A percentile compares a stretch with the other conserved stretches of the same genome.
phyloP scores from a whole-genome alignment of 2,329 filamentous ascomycete species.

The Geoglossum cookeanum region DNA sequence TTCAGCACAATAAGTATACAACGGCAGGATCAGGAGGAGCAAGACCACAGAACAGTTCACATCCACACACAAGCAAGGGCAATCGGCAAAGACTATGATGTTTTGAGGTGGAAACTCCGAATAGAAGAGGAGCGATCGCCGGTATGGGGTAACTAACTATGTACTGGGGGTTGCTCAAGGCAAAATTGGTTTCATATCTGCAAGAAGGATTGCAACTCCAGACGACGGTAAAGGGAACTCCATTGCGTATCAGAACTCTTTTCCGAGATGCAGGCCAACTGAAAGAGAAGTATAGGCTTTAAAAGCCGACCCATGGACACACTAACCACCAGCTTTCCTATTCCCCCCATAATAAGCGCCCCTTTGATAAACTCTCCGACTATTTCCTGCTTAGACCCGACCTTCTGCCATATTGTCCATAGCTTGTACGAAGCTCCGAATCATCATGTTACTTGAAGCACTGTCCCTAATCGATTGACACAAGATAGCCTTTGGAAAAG shows the following conservation, averaged over 20 bases:
- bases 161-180: neutral
- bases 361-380: no score
- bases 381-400: neutral
- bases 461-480: constrained; percentile 9
- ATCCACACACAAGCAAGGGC: neutral
- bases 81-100: neutral
- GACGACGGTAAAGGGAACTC: neutral
- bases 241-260: neutral
- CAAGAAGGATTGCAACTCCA: neutral
- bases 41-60: no score
- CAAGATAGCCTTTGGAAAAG: neutral
- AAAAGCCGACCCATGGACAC: neutral
- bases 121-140: neutral
- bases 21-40: no score
- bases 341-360: no score
- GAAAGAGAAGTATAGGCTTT: neutral
- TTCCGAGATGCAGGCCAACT: neutral
- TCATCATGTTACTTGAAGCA: constrained; percentile 12
- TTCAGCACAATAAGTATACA: no score
- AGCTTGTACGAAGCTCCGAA: constrained; percentile 4
- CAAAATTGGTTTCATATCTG: neutral
- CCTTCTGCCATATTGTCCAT: constrained; percentile 3
- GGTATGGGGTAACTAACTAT: no score
- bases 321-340: neutral
- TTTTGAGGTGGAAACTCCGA: neutral